A percentile compares a stretch with the other conserved stretches of the same genome.
phyloP scores from a whole-genome alignment of 805 yeast genomes.

The Kodamaea sagamina region DNA sequence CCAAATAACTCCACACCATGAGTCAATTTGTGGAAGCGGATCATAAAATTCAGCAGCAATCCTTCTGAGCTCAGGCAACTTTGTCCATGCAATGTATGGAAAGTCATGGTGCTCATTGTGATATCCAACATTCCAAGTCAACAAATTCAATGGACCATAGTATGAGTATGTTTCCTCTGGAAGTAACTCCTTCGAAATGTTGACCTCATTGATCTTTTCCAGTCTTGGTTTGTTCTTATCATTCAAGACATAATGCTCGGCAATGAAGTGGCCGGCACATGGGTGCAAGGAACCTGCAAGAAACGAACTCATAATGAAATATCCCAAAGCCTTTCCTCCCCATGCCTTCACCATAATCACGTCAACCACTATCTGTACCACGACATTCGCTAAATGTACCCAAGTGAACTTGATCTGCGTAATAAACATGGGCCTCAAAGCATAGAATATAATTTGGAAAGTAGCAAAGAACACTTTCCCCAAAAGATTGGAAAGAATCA shows the following conservation, averaged over 20 bases:
- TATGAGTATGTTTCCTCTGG: slow-evolving; percentile 87
- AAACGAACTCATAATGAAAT: slow-evolving; percentile 75
- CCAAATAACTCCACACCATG: slow-evolving; percentile 77
- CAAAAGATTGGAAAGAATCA: slow-evolving; percentile 68
- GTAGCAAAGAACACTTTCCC: slow-evolving; percentile 92
- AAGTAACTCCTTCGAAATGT: slow-evolving; percentile 31
- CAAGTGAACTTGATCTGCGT: slow-evolving; percentile 73
- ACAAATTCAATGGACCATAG: slow-evolving; percentile 73
- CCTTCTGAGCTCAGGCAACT: slow-evolving; percentile 59
- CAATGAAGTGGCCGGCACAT: slow-evolving; percentile 91
- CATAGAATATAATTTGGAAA: slow-evolving; percentile 86
- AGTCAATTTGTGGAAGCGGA: slow-evolving; percentile 71
- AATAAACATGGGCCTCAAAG: slow-evolving; percentile 85
- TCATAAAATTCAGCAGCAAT: slow-evolving; percentile 82
- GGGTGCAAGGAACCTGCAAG: slow-evolving; percentile 93
- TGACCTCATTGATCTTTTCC: slow-evolving; percentile 25
- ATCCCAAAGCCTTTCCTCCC: slow-evolving; percentile 65
- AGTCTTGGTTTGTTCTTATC: slow-evolving; percentile 49
- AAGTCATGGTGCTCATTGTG: slow-evolving; percentile 96
- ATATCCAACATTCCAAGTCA: slow-evolving; percentile 92
- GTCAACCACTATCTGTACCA: slow-evolving; percentile 63
- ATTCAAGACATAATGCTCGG: slow-evolving; percentile 83
- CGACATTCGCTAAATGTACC: slow-evolving; percentile 69
- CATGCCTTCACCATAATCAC: slow-evolving; percentile 54
- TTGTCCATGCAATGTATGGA: slow-evolving; percentile 91